Evolutionary conservation across 768 basidiomycete species (phyloP).

Genomic region (Termitomyces sp.): DNA sequence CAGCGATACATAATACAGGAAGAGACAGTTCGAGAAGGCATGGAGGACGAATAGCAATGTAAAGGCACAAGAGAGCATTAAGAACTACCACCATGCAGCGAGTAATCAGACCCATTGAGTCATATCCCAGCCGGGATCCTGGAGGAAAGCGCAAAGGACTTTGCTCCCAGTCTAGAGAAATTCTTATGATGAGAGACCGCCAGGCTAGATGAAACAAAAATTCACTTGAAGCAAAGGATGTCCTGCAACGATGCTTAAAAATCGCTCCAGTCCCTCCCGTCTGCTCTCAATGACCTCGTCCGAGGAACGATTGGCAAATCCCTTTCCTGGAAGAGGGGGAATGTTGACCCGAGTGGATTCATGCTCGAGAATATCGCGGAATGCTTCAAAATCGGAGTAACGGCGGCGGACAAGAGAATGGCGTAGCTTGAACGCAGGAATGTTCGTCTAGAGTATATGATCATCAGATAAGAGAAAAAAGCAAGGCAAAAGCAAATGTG

Average conservation of each 20-base stretch:
- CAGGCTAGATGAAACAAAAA: neutral
- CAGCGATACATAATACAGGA: too few species aligned
- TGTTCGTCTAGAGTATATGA: slow-evolving; percentile 78
- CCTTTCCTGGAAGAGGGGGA: slow-evolving; percentile 94
- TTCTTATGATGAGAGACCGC: neutral
- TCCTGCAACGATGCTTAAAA: slow-evolving; percentile 93
- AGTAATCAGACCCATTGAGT: slow-evolving; percentile 57
- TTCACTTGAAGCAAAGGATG: slow-evolving; percentile 92
- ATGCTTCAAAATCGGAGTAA: slow-evolving; percentile 93
- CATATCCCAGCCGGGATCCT: slow-evolving; percentile 91
- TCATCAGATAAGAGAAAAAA: neutral
- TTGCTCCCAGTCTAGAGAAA: slow-evolving; percentile 82
- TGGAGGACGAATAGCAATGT: neutral
- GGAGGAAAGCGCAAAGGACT: slow-evolving; percentile 91
- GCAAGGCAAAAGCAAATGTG: neutral
- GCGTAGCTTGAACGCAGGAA: slow-evolving; percentile 97
- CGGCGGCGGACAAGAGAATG: slow-evolving; percentile 84
- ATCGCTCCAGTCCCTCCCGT: slow-evolving; percentile 90
- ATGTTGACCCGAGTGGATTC: slow-evolving; percentile 98
- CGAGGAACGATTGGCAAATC: slow-evolving; percentile 97
- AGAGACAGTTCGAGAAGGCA: neutral
- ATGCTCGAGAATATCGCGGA: slow-evolving; percentile 95
- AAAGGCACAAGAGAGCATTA: neutral
- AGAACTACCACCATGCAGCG: neutral
- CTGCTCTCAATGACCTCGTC: slow-evolving; percentile 94